Percentiles rank a stretch among this genome's conserved stretches.
Conservation (phyloP, 2,329 filamentous ascomycete species). For the Grosmannia huntii region DNA sequence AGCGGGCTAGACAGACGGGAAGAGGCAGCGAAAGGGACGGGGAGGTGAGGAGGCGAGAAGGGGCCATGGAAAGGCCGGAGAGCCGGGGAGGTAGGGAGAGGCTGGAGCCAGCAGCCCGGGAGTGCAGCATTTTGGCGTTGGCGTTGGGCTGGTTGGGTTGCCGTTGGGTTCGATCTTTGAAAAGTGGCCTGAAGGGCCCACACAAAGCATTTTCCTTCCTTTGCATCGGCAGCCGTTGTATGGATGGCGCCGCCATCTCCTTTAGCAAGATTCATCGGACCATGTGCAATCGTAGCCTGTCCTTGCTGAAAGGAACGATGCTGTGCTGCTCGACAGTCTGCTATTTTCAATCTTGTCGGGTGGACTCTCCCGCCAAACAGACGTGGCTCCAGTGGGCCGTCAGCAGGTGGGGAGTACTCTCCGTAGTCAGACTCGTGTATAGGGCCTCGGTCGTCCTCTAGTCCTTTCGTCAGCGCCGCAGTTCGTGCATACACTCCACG, state of each 20-base stretch:
- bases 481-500: background rate
- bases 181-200: background rate
- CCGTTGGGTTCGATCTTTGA: background rate
- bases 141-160: constrained; percentile 4
- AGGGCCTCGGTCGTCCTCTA: background rate
- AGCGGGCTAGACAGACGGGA: background rate
- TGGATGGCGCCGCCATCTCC: background rate
- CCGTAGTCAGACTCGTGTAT: background rate
- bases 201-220: background rate
- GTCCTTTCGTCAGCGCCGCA: background rate
- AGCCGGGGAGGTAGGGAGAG: background rate
- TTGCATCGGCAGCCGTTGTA: background rate
- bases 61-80: background rate
- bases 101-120: background rate
- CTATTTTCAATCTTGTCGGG: background rate
- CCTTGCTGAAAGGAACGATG: background rate
- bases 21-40: background rate
- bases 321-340: background rate
- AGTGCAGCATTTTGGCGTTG: background rate
- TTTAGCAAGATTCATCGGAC: background rate
- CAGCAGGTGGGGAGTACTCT: background rate
- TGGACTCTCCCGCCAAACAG: background rate
- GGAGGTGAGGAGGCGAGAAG: background rate
- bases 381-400: background rate
- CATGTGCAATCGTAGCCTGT: background rate